Evolutionary conservation across 73 alveolate genomes (phyloP).

Genomic region (Tetrahymena thermophila): DNA sequence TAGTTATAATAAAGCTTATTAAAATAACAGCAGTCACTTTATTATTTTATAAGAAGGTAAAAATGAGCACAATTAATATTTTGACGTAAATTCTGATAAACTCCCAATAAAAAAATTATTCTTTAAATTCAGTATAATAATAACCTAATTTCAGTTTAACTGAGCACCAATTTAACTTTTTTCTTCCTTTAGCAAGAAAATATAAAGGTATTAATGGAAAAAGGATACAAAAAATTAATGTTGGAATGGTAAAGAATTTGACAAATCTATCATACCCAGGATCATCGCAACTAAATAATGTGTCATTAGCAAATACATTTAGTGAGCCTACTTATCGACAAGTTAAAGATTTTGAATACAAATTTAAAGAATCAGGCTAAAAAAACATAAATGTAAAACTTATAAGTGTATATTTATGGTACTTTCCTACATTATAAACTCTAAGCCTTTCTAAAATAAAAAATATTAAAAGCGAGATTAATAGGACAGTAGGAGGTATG

Average conservation of each 20-base stretch:
- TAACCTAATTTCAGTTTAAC: background rate
- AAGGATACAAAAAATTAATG: background rate
- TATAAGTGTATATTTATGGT: background rate
- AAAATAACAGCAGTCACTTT: background rate
- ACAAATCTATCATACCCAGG: background rate
- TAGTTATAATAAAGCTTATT: background rate
- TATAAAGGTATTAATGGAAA: background rate
- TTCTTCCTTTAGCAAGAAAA: background rate
- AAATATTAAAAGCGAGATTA: background rate
- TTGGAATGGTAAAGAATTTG: background rate
- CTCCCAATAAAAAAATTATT: background rate
- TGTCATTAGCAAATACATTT: background rate
- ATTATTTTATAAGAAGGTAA: background rate
- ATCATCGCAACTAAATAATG: background rate
- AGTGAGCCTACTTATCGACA: background rate
- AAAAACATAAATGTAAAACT: background rate
- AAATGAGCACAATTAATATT: background rate
- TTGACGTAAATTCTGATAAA: background rate
- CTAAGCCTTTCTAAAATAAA: background rate
- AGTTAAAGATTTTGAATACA: background rate
- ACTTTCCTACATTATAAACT: background rate
- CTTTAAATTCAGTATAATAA: background rate
- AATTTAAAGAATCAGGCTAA: background rate
- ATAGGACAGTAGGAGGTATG: background rate
- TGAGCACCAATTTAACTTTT: background rate